A percentile compares a stretch with the other conserved stretches of the same genome.
Evolutionary conservation across 2,329 filamentous ascomycete genomes (phyloP).

Genomic region (Cladosporium sp.): DNA sequence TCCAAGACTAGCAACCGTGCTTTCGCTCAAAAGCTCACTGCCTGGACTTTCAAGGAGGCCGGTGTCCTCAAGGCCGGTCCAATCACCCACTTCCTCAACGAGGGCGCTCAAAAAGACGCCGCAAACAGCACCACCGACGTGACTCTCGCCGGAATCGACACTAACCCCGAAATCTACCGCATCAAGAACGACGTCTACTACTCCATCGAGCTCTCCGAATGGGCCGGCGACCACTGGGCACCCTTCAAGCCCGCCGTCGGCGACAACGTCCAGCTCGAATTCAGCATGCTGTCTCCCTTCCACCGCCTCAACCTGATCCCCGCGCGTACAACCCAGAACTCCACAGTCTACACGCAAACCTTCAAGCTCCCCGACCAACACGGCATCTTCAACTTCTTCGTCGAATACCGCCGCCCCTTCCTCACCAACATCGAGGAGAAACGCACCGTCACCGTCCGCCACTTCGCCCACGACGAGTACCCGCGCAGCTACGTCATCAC

Average conservation of each 20-base stretch:
- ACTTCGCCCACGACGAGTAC: constrained; percentile 97
- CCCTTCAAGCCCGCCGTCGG: constrained; percentile 65
- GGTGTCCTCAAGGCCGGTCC: constrained; percentile 81
- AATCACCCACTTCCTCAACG: constrained; percentile 68
- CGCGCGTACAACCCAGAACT: constrained; percentile 52
- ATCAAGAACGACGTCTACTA: constrained; percentile 94
- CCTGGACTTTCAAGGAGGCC: constrained; percentile 94
- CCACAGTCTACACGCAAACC: constrained; percentile 65
- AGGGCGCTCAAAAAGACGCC: constrained; percentile 43
- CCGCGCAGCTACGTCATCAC: constrained; percentile 84
- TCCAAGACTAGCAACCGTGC: constrained; percentile 71
- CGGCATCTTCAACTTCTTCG: constrained; percentile 96
- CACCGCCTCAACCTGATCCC: constrained; percentile 73
- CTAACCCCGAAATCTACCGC: constrained; percentile 85
- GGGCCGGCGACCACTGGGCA: constrained; percentile 65
- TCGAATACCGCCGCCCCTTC: constrained; percentile 97
- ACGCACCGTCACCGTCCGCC: constrained; percentile 86
- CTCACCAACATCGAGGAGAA: constrained; percentile 88
- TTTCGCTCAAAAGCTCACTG: constrained; percentile 78
- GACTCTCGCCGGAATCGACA: constrained; percentile 35
- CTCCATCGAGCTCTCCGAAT: constrained; percentile 85
- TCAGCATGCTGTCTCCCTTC: constrained; percentile 98
- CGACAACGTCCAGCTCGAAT: constrained; percentile 87
- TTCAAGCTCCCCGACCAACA: constrained; percentile 94
- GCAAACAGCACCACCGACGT: constrained; percentile 29